Conservation (phyloP, 352 stramenopile genomes). For the Phytophthora melonis region DNA sequence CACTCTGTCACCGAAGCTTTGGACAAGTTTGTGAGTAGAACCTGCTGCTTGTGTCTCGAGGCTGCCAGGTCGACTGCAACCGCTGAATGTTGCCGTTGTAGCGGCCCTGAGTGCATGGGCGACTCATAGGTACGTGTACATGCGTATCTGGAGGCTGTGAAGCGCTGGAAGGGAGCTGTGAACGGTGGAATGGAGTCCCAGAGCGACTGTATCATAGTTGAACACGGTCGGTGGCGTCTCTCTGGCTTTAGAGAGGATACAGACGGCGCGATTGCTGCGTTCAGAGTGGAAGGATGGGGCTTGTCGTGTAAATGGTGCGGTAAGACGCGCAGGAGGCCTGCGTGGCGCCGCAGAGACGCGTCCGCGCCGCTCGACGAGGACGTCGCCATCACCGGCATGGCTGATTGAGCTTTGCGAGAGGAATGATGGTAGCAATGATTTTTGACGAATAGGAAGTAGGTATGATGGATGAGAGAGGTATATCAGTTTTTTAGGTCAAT, state of each 20-base stretch:
- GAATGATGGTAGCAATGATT: conserved; percentile 34
- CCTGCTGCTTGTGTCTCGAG: conserved; percentile 33
- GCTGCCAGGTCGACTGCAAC: conserved; percentile 40
- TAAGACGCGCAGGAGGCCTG: conserved; percentile 17
- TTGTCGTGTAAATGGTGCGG: conserved; percentile 10
- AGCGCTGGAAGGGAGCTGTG: conserved; percentile 36
- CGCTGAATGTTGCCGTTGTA: conserved; percentile 27
- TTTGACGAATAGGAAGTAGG: conserved; percentile 12
- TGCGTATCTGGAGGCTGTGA: conserved; percentile 37
- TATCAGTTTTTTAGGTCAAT: not conserved
- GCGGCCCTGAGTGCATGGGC: conserved; percentile 10
- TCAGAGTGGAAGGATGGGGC: not conserved
- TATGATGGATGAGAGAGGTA: not conserved
- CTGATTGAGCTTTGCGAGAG: not conserved
- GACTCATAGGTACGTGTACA: conserved; percentile 29
- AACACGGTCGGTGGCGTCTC: not conserved
- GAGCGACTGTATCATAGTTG: conserved; percentile 28
- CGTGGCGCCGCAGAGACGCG: conserved; percentile 8
- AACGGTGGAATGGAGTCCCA: conserved; percentile 2
- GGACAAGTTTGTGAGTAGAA: conserved; percentile 50
- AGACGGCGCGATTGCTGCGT: conserved; percentile 14
- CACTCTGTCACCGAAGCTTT: conserved; percentile 51
- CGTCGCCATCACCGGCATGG: conserved; percentile 43
- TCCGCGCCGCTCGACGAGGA: conserved; percentile 27
- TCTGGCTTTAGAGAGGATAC: conserved; percentile 3